Base-by-base conservation (phyloP, 164 flowering plant species). In the Akebia trifoliata region DNA sequence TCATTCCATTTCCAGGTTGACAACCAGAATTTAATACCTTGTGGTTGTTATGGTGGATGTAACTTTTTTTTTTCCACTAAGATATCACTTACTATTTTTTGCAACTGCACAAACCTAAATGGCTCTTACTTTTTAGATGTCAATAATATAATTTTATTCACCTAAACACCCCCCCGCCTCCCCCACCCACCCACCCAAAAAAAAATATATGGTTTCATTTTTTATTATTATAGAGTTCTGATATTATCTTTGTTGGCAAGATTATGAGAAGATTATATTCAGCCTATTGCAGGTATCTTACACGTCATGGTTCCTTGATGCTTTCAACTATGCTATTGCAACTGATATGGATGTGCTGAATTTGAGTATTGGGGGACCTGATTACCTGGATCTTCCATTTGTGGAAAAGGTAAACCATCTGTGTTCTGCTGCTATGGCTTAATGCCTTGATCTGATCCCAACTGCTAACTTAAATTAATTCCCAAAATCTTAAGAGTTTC, bases 261-360 rank as follows among this genome's bases (percentile, higher is more conserved):
- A 76, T 75, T 75, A 72, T 83, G 91, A 93, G 80, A 83, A 84
- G 68, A 59, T 68, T 79, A 66, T 75, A 40, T 82, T 89, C 97
- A 93, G 99, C 87, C 69, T 67, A 69, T 75, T 90, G 90, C 99
- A 94, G 99, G 96, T 94, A 63, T 94, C 99, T 30, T 94, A 94
- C 74, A 90, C 99, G 34, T 94, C 99, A 49, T 94, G 99, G 99
- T 94, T 94, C 70, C 95, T 94, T 76, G 99, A 94, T 75, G 99
- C 99, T 31, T 94, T 94, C 77, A 94, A 90, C 68, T 94, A 94
- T 79, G 99, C 99, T 14, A 94, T 94, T 62, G 96, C 90, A 58
- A 90, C 81, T 61, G 69, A 86, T 61, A 84, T 93, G 89, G 99
- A 90, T 75, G 99, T 93, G 65, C 76, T 93, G 42, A 93, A 93